Evolutionary conservation across 768 basidiomycete species (phyloP), one percentile per base, ranked within the genome.

Genomic region (Psilocybe sp.): DNA sequence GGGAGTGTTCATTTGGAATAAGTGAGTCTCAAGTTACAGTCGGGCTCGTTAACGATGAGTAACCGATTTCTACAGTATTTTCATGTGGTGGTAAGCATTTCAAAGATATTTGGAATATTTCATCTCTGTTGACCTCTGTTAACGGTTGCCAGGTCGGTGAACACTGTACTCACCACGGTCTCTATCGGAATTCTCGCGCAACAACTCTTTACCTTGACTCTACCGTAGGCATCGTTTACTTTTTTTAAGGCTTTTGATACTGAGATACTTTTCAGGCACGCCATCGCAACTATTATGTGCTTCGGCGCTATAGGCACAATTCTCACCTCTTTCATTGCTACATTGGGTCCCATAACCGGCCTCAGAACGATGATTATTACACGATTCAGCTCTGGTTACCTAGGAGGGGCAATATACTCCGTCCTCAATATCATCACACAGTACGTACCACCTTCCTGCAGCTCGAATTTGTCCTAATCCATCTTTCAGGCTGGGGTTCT

Each of bases 401-500:
- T 57, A n/a, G 55, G 55, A n/a, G 49, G 55, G 14, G 38, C 46
- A 13, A 53, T 57, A 28, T 57, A 57, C 28, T 53, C 55, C 19
- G 49, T 57, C 42, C 34, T 57, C 18, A 57, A 57, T 32, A 57
- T 57, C n/a, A 52, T 57, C 19, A 57, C 55, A 5, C 51, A 57
- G 55, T 57, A 28, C 32, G 55, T 43, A 31, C 3, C 6, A 18
- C 20, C 9, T 15, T 1, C 19, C 19, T 16, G 3, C 11, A 12
- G 23, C n/a, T n/a, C 9, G 12, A 11, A 38, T 15, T 28, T 32
- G 4, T 16, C 6, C 44, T 42, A 33, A 52, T 35, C 11, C n/a
- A 28, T 5, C 43, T 18, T 6, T 32, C 19, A 57, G 55, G n/a
- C 35, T 57, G 3, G 55, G 55, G 34, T 57, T 57, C 19, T 49